Conservation (phyloP, 345 rosid genomes). For the Linum tenue region DNA sequence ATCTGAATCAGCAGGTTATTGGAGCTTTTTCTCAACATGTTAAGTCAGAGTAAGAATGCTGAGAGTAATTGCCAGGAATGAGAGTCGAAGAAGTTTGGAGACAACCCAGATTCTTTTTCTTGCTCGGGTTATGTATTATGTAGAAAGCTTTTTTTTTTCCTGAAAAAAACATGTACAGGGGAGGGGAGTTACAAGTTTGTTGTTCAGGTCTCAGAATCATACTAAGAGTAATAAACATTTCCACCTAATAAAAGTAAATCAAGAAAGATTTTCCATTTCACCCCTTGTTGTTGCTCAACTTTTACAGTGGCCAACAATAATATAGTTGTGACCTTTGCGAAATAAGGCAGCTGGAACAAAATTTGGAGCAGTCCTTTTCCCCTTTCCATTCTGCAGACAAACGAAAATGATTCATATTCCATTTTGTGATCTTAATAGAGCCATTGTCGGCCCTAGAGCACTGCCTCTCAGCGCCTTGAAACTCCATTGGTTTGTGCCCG, state of each 20-base stretch:
- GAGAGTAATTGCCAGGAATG: too few relatives aligned
- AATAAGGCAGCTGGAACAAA: background rate
- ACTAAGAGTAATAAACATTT: too few relatives aligned
- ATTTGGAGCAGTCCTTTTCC: background rate
- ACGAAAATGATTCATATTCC: slow-evolving; percentile 22
- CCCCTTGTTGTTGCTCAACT: background rate
- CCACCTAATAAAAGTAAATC: too few relatives aligned
- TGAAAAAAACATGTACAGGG: background rate
- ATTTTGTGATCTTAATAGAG: slow-evolving; percentile 62
- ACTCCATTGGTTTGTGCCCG: slow-evolving; percentile 50
- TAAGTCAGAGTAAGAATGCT: too few relatives aligned
- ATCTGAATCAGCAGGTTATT: too few relatives aligned
- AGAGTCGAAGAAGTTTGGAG: too few relatives aligned
- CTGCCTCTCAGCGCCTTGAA: slow-evolving; percentile 62
- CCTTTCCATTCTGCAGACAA: background rate
- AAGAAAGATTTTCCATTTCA: background rate
- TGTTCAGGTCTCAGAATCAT: too few relatives aligned
- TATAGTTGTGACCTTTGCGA: background rate
- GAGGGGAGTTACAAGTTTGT: too few relatives aligned
- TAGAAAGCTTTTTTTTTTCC: slow-evolving; percentile 3
- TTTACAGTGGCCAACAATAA: background rate
- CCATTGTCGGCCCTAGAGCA: slow-evolving; percentile 80
- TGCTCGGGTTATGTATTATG: slow-evolving; percentile 34
- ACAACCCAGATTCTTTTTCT: background rate
- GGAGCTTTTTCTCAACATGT: too few relatives aligned